Evolutionary conservation across 2,329 filamentous ascomycete species (phyloP).

Genomic region (Tolypocladium capitatum): DNA sequence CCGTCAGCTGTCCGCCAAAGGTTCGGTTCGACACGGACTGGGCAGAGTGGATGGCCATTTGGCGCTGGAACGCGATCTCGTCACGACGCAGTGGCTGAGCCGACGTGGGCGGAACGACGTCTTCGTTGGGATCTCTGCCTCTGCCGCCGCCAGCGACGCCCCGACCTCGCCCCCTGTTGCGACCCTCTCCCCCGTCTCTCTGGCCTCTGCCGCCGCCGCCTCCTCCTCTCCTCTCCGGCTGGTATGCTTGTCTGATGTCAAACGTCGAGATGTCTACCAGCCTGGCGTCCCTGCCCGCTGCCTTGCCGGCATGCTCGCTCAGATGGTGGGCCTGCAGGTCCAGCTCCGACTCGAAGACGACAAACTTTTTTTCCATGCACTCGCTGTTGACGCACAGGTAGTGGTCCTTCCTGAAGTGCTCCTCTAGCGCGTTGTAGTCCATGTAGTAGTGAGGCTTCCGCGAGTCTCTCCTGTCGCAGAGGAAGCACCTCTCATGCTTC

Average conservation of each 20-base stretch:
- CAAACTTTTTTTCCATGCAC: slow-evolving; percentile 93
- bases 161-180: slow-evolving; percentile 19
- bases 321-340: slow-evolving; percentile 91
- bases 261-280: slow-evolving; percentile 80
- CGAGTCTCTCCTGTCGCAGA: slow-evolving; percentile 64
- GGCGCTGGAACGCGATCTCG: slow-evolving; percentile 81
- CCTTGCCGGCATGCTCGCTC: slow-evolving; percentile 74
- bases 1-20: slow-evolving; percentile 72
- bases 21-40: slow-evolving; percentile 67
- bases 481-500: slow-evolving; percentile 87
- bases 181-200: slow-evolving; percentile 24
- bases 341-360: slow-evolving; percentile 90
- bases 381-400: slow-evolving; percentile 74
- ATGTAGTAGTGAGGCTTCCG: slow-evolving; percentile 79
- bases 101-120: slow-evolving; percentile 61
- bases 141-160: slow-evolving; percentile 30
- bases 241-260: slow-evolving; percentile 62
- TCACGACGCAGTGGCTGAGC: slow-evolving; percentile 73
- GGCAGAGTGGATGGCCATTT: slow-evolving; percentile 80
- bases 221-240: slow-evolving; percentile 36
- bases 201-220: slow-evolving; percentile 29
- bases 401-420: slow-evolving; percentile 80
- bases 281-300: slow-evolving; percentile 68
- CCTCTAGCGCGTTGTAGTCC: slow-evolving; percentile 74
- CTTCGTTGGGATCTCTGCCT: slow-evolving; percentile 77